Evolutionary conservation across 495 filamentous ascomycete genomes (phyloP).

Genomic region (Aspergillus campestris): DNA sequence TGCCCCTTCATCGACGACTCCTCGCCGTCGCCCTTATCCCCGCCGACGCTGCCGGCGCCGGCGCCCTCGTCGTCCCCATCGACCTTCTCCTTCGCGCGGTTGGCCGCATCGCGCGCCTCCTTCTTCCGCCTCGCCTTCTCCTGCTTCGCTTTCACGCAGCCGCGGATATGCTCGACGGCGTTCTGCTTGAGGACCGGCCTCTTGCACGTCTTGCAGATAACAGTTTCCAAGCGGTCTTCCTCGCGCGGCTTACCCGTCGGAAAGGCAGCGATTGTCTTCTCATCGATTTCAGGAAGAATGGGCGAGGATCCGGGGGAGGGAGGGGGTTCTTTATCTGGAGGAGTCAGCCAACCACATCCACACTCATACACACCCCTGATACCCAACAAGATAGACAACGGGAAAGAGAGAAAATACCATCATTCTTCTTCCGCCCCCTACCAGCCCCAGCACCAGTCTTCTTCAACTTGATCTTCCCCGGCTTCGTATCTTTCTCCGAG

Average conservation of each 20-base stretch:
- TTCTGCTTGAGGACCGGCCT: conserved; percentile 56
- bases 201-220: conserved; percentile 79
- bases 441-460: conserved; percentile 56
- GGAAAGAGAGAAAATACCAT: conserved; percentile 40
- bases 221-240: conserved; percentile 55
- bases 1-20: conserved; percentile 38
- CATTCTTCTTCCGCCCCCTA: conserved; percentile 36
- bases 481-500: conserved; percentile 56
- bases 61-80: conserved; percentile 51
- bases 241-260: conserved; percentile 60
- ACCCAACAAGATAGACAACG: background rate
- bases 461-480: conserved; percentile 60
- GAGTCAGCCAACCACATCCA: background rate
- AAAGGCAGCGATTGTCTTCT: conserved; percentile 60
- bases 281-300: conserved; percentile 66
- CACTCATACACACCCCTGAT: background rate
- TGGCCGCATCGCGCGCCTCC: conserved; percentile 61
- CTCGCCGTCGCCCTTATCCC: conserved; percentile 25
- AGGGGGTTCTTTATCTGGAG: conserved; percentile 12
- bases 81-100: conserved; percentile 50
- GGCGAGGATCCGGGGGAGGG: conserved; percentile 40
- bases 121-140: conserved; percentile 74
- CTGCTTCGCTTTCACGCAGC: conserved; percentile 67
- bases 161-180: conserved; percentile 55
- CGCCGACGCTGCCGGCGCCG: conserved; percentile 36